Evolutionary conservation across 2,329 filamentous ascomycete species (phyloP).

Genomic region (Gaeumannomyces tritici): DNA sequence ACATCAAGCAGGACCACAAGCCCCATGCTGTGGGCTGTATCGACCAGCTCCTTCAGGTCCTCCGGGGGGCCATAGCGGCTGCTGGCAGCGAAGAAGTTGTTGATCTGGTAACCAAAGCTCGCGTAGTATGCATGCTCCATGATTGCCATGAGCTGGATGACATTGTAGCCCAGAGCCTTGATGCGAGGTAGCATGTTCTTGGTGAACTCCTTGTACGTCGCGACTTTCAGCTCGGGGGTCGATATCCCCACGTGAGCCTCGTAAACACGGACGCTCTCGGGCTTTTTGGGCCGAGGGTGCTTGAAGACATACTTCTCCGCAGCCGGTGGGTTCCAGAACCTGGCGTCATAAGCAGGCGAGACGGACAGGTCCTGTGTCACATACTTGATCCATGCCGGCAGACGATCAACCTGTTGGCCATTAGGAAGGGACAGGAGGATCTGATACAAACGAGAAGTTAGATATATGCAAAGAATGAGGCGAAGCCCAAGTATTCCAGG

Average conservation of each 20-base stretch:
- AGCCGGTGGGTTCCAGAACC: conserved; percentile 90
- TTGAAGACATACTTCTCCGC: conserved; percentile 76
- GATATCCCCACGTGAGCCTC: conserved; percentile 99
- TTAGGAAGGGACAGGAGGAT: conserved; percentile 73
- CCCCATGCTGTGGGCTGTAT: conserved; percentile 86
- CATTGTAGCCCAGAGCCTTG: conserved; percentile 85
- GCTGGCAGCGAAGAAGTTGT: conserved; percentile 96
- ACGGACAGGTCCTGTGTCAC: conserved; percentile 88
- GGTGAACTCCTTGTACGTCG: conserved; percentile 97
- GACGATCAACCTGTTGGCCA: conserved; percentile 73
- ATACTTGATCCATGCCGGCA: conserved; percentile 95
- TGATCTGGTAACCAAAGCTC: conserved; percentile 97
- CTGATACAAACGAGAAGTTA: conserved; percentile 29
- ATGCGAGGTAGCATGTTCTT: conserved; percentile 86
- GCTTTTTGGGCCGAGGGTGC: conserved; percentile 72
- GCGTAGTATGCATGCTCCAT: conserved; percentile 99
- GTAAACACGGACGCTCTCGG: conserved; percentile 80
- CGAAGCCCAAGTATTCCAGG: no score
- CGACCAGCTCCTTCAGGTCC: conserved; percentile 91
- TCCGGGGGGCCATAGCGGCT: conserved; percentile 91
- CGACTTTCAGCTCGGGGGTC: conserved; percentile 76
- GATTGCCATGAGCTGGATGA: conserved; percentile 96
- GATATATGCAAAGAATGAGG: no score
- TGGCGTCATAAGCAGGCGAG: conserved; percentile 86
- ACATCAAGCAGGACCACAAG: conserved; percentile 89